Evolutionary conservation across 768 basidiomycete species (phyloP).

Genomic region (Lentinus tigrinus): DNA sequence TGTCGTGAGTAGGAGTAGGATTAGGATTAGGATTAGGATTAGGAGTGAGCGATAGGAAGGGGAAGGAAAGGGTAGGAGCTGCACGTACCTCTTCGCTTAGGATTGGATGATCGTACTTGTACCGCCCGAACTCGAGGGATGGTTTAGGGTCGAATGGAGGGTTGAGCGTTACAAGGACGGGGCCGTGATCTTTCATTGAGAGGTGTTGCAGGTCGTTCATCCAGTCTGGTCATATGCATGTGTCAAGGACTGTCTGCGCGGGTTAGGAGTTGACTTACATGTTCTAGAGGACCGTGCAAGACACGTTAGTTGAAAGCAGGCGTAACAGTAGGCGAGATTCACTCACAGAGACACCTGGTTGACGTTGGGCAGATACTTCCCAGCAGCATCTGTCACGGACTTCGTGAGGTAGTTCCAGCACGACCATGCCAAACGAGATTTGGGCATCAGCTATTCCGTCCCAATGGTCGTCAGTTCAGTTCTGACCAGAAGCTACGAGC

Average conservation of each 20-base stretch:
- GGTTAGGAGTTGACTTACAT: background rate
- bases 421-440: slow-evolving; percentile 59
- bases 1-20: background rate
- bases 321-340: background rate
- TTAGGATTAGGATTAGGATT: background rate
- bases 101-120: slow-evolving; percentile 69
- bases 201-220: slow-evolving; percentile 80
- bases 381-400: slow-evolving; percentile 37
- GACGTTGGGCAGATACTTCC: slow-evolving; percentile 43
- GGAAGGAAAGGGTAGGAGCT: background rate
- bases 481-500: background rate
- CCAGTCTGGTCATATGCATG: slow-evolving; percentile 42
- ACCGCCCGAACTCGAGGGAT: slow-evolving; percentile 40
- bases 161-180: slow-evolving; percentile 71
- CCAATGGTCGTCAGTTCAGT: background rate
- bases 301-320: too few species aligned
- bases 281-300: background rate
- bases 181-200: slow-evolving; percentile 51
- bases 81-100: slow-evolving; percentile 47
- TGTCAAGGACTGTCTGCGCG: background rate
- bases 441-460: slow-evolving; percentile 61
- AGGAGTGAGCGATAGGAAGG: background rate
- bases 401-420: slow-evolving; percentile 79
- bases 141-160: slow-evolving; percentile 59
- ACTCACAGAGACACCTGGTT: slow-evolving; percentile 59